Base-by-base conservation (phyloP, 352 stramenopile species). In the Phytopythium mirpurense region DNA sequence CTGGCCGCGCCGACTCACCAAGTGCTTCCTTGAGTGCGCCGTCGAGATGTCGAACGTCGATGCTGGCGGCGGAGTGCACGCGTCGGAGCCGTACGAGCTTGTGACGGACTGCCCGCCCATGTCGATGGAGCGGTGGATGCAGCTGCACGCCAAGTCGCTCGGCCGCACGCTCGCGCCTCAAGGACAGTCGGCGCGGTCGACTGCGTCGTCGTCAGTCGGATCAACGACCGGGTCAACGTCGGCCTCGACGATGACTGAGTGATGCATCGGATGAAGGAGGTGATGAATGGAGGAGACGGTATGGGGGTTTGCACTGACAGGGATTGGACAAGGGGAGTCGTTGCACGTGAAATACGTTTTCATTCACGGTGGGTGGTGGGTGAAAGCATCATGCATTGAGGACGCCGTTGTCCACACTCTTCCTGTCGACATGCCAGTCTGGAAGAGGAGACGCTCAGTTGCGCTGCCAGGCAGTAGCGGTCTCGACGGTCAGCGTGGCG, bases 11-110 rank as follows among this genome's bases (percentile, higher is more conserved):
- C 54, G 42, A 0, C 56, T 82, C 31, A 70, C 59, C 27, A 71
- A 82, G 43, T 60, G 75, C 16, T 71, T 85, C 26, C 62, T 85
- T 8, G 74, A 80, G 51, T 73, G 69, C 38, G 61, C 71, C 0
- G 67, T 85, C 23, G 69, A 80, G 31, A 59, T 82, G 21, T 64
- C 63, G 2, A 32, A 50, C 19, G 7, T 47, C 56, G 24, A 67
- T 48, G 32, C 54, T 54, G 21, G 67, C 55, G 19, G 50, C 36
- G 23, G 34, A 49, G 40, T 31, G 62, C 56, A 31, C 47, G 54
- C 2, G 23, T 72, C 68, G n/a, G 74, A 86, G 62, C 70, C 51
- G 19, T 90, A 83, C 54, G 59, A 85, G 27, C 67, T 85, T 16
- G 50, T 90, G 23, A 86, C 74, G 3, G 76, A 90, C 35, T 73